Percentiles rank a stretch among this genome's conserved stretches.
phyloP scores from a whole-genome alignment of 1,284 basidiomycete species.

The Porodaedalea pini region DNA sequence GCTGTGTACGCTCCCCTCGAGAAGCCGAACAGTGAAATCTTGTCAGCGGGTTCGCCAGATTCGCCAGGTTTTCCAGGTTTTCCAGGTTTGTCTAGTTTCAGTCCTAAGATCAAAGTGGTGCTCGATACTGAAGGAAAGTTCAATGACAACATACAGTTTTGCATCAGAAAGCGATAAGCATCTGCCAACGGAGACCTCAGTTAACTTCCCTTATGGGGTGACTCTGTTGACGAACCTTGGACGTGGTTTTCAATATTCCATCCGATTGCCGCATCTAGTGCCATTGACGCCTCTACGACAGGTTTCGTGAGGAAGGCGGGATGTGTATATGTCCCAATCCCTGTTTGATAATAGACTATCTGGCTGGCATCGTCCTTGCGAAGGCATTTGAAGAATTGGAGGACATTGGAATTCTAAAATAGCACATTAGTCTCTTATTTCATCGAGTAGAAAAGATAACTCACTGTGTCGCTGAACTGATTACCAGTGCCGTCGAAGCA shows the following conservation, averaged over 20 bases:
- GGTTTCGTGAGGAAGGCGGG: conserved; percentile 24
- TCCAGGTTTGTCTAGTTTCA: conserved; percentile 12
- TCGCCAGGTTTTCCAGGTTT: too few species aligned
- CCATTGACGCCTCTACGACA: conserved; percentile 33
- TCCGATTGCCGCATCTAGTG: conserved; percentile 23
- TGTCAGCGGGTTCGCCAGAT: too few species aligned
- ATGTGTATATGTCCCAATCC: conserved; percentile 7
- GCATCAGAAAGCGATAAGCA: conserved; percentile 8
- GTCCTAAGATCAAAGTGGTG: neutral
- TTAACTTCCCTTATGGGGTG: too few species aligned
- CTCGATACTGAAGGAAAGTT: too few species aligned
- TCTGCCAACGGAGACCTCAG: conserved; percentile 21
- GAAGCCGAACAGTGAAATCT: conserved; percentile 32
- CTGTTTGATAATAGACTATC: conserved; percentile 39
- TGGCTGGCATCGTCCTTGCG: conserved; percentile 38
- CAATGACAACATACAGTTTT: conserved; percentile 3
- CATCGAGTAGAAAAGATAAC: neutral
- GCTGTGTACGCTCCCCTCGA: conserved; percentile 35
- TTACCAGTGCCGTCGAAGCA: conserved; percentile 43
- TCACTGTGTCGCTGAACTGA: conserved; percentile 5
- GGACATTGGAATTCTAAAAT: conserved; percentile 38
- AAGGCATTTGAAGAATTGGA: conserved; percentile 38
- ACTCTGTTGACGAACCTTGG: neutral
- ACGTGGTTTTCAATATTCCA: conserved; percentile 26
- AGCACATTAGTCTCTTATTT: conserved; percentile 28